Evolutionary conservation across 176 grass and related monocot species (phyloP), one percentile per base, ranked within the genome.

Genomic region (Bothriochloa decipiens): DNA sequence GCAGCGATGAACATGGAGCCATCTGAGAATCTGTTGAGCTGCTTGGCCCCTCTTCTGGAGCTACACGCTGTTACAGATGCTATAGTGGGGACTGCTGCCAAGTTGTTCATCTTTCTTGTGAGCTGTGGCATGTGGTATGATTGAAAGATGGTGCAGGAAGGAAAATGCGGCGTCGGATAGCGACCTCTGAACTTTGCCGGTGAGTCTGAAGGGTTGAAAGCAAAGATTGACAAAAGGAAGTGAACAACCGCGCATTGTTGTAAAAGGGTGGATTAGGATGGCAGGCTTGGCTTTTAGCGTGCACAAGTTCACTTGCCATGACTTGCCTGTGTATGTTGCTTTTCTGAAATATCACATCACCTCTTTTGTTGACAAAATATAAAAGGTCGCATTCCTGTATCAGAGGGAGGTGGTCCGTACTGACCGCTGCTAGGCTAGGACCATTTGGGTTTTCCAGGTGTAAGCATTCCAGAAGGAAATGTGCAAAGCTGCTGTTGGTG

Each of bases 221-320:
- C 49, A 75, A 87, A 91, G 25, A 76, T 64, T 64, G 69, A 70
- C 57, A 45, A 84, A 75, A 39, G 70, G 69, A 76, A 70, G 71
- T 47, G 78, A 76, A 50, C 77, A 32, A 79, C 45, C 40, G 68
- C 65, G 58, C 82, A 70, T 75, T 52, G 64, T 85, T 85, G 77
- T 63, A 61, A 80, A 80, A 68, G 63, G 70, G 14, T 85, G 77
- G 82, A 81, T 75, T 75, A 63, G 64, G 87, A 85, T 84, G 63
- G 29, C 37, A 46, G 60, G 28, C 39, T 58, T 87, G 70, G 76
- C 81, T 87, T 87, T 87, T 87, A 84, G 81, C 81, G 61, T 84
- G 84, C 76, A 80, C 76, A 87, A 71, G 84, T 87, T 91, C 87
- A 65, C 70, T 91, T 87, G 84, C 75, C 37, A 80, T 80, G 80